Base-by-base conservation (phyloP, 2,329 filamentous ascomycete genomes). In the Epichloe brachyelytri region DNA sequence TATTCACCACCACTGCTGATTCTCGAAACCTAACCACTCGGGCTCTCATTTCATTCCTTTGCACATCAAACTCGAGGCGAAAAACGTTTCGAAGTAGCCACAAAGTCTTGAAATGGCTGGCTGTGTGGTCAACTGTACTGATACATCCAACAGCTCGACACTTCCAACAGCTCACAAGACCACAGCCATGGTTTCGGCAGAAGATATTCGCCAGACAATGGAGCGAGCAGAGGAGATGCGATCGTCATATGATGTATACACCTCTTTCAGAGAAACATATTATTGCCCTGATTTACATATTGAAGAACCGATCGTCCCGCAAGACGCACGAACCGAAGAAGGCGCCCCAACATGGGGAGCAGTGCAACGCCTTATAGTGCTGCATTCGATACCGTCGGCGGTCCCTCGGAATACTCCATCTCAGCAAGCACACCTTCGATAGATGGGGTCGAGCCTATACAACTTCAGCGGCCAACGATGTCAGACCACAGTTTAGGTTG, bases 351-450 rank as follows among this genome's bases (percentile, higher is more conserved):
- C 54, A 12, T 50, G 44, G 37, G 44, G 15, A 56, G 39, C 40
- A 55, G 51, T 38, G 51, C 47, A 44, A 58, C 53, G 37, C 36
- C 41, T 20, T 37, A 49, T 41, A 55, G 53, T 50, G 43, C 50
- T 39, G 14, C 53, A 26, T 56, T 57, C 38, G 54, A 56, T 12
- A 15, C 36, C 10, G 6, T 38, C n/a, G 50, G 51, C 15, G 15
- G 50, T 44, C 52, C 52, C 43, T 58, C 60, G 15, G 51, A 45
- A 26, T 57, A 53, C 37, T 62, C 62, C 4, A 43, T 47, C 8
- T 54, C 57, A 37, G 59, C 61, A 10, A 58, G 50, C 3, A 59
- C 63, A 41, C 58, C 56, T 51, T 55, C 50, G 22, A 20, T 33
- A 14, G 17, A 54, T 48, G 54, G 56, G 6, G 19, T 52, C 39